Percentiles rank a stretch among this genome's conserved stretches.
These are phyloP conservation scores for Ascochyta rabiei DNA, from an alignment of 2,329 filamentous ascomycete species.

Conservation along the genomic window DNA sequence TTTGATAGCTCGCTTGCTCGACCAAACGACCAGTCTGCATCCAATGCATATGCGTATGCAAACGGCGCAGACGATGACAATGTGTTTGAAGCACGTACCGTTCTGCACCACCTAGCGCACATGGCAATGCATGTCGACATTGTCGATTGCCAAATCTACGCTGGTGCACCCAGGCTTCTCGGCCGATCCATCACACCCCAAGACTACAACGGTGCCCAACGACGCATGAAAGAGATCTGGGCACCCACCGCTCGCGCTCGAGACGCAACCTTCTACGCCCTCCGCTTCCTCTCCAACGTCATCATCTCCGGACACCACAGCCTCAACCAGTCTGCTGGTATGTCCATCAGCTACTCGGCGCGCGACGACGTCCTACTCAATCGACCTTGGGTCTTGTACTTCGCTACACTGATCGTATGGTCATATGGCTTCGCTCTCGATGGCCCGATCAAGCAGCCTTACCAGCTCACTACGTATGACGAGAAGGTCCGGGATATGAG, in stretches of 20 bases:
- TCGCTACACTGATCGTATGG: slow-evolving; percentile 91
- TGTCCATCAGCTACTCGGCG: slow-evolving; percentile 68
- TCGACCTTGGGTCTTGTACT: slow-evolving; percentile 93
- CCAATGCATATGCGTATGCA: slow-evolving; percentile 40
- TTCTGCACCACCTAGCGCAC: slow-evolving; percentile 90
- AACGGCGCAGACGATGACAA: slow-evolving; percentile 63
- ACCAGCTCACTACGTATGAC: slow-evolving; percentile 62
- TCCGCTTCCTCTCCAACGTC: slow-evolving; percentile 87
- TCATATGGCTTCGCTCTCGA: slow-evolving; percentile 91
- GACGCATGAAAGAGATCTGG: slow-evolving; percentile 88
- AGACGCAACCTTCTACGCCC: slow-evolving; percentile 89
- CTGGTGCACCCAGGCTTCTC: slow-evolving; percentile 81
- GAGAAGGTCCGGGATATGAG: slow-evolving; percentile 81
- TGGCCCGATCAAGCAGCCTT: slow-evolving; percentile 67
- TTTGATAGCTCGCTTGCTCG: slow-evolving; percentile 83
- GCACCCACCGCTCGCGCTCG: slow-evolving; percentile 85
- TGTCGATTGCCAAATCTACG: slow-evolving; percentile 96
- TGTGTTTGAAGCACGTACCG: slow-evolving; percentile 85
- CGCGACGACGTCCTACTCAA: slow-evolving; percentile 90
- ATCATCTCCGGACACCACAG: slow-evolving; percentile 66
- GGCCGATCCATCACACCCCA: slow-evolving; percentile 82
- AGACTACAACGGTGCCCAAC: slow-evolving; percentile 79
- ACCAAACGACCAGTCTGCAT: slow-evolving; percentile 45
- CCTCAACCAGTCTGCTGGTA: slow-evolving; percentile 20
- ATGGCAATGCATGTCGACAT: slow-evolving; percentile 99